A percentile compares a stretch with the other conserved stretches of the same genome.
Evolutionary conservation across 805 yeast genomes (phyloP).

Genomic region (Suhomyces xylopsoci): DNA sequence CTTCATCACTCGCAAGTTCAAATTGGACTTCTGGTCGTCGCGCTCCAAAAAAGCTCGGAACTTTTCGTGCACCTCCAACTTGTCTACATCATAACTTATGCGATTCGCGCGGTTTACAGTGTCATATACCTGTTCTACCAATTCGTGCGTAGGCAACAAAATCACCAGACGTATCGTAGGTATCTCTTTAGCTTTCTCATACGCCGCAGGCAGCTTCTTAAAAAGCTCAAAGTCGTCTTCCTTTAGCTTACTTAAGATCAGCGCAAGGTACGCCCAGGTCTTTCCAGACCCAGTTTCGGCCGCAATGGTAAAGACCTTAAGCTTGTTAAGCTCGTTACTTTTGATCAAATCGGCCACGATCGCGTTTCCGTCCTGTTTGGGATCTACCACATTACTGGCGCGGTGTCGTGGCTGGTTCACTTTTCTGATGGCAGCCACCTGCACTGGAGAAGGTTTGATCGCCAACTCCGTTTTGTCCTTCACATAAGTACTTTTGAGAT

Average conservation of each 20-base stretch:
- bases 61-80: constrained; percentile 16
- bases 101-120: constrained; percentile 35
- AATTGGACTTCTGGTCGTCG: constrained; percentile 19
- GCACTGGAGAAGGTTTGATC: constrained; percentile 74
- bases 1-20: constrained; percentile 48
- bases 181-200: constrained; percentile 20
- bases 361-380: constrained; percentile 16
- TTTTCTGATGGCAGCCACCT: constrained; percentile 65
- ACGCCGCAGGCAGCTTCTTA: constrained; percentile 15
- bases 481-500: constrained; percentile 31
- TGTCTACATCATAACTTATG: constrained; percentile 19
- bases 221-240: constrained; percentile 46
- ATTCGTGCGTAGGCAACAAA: constrained; percentile 86
- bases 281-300: constrained; percentile 98
- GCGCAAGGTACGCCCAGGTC: constrained; percentile 86
- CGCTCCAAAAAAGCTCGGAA: constrained; percentile 20
- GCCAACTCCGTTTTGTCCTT: constrained; percentile 27
- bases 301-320: constrained; percentile 73
- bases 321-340: constrained; percentile 27
- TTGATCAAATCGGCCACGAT: constrained; percentile 25
- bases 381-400: constrained; percentile 18
- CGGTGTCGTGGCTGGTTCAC: constrained; percentile 44
- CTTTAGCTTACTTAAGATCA: constrained; percentile 65
- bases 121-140: constrained; percentile 73
- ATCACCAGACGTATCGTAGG: constrained; percentile 62